Evolutionary conservation across 805 yeast genomes (phyloP).

Genomic region (Starmerella geochares): DNA sequence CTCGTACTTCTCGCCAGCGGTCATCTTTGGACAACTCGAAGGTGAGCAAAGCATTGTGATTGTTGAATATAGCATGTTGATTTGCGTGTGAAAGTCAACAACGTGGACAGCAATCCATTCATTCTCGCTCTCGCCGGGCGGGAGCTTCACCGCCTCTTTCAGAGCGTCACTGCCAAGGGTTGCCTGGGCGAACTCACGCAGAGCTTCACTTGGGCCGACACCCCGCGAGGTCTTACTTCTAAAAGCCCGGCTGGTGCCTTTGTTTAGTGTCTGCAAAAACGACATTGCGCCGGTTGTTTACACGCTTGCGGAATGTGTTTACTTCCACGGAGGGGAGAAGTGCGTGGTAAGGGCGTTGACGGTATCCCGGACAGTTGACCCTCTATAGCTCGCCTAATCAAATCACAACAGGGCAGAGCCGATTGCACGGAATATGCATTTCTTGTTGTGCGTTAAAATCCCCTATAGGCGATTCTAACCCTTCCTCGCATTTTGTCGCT

Average conservation of each 20-base stretch:
- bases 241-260: conserved; percentile 32
- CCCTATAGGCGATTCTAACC: too few species aligned
- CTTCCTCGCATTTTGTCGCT: too few species aligned
- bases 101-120: conserved; percentile 98
- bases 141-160: conserved; percentile 85
- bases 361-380: too few species aligned
- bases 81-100: conserved; percentile 93
- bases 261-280: conserved; percentile 25
- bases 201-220: conserved; percentile 29
- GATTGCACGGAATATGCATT: too few species aligned
- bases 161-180: conserved; percentile 87
- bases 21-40: conserved; percentile 89
- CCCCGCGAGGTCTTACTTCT: conserved; percentile 28
- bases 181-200: conserved; percentile 84
- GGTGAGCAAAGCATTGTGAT: conserved; percentile 96
- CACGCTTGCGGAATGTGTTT: neutral
- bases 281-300: conserved; percentile 18
- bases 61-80: conserved; percentile 91
- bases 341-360: too few species aligned
- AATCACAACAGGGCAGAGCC: too few species aligned
- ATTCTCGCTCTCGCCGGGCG: conserved; percentile 79
- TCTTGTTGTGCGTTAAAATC: too few species aligned
- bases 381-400: too few species aligned
- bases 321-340: neutral
- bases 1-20: conserved; percentile 93